phyloP scores from a whole-genome alignment of 768 basidiomycete species.

The Trametes villosa region DNA sequence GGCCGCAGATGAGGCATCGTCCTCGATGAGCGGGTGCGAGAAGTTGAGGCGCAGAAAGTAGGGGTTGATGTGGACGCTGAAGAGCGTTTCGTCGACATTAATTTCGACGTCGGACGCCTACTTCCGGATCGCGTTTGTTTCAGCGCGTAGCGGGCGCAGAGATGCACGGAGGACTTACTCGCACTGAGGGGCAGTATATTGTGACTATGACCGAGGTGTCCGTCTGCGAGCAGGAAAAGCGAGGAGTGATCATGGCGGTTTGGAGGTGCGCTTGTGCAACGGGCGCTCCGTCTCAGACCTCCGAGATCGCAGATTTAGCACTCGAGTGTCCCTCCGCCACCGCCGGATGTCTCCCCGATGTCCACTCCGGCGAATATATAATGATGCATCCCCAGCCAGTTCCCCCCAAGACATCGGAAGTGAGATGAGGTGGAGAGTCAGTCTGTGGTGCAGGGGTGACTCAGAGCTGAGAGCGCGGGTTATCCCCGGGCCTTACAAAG shows the following conservation, averaged over 20 bases:
- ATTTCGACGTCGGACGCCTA: slow-evolving; percentile 87
- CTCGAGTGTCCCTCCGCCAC: background rate
- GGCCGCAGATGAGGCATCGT: slow-evolving; percentile 64
- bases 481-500: slow-evolving; percentile 4
- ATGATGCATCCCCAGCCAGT: background rate
- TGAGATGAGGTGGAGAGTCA: slow-evolving; percentile 4
- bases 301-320: slow-evolving; percentile 17
- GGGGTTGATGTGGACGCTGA: slow-evolving; percentile 80
- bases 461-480: slow-evolving; percentile 4
- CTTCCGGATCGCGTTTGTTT: slow-evolving; percentile 26
- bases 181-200: slow-evolving; percentile 41
- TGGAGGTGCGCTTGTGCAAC: background rate
- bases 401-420: background rate
- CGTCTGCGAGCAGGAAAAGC: slow-evolving; percentile 43
- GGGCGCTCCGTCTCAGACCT: slow-evolving; percentile 17
- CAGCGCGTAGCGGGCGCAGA: slow-evolving; percentile 2
- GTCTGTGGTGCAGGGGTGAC: background rate
- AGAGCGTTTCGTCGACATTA: slow-evolving; percentile 67
- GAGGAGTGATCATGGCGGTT: slow-evolving; percentile 43
- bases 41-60: slow-evolving; percentile 86
- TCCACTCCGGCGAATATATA: background rate
- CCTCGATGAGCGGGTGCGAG: slow-evolving; percentile 66
- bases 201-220: slow-evolving; percentile 35
- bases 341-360: background rate
- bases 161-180: slow-evolving; percentile 31